Base-by-base conservation (phyloP, 2,329 filamentous ascomycete species). In the Aspergillus chevalieri region DNA sequence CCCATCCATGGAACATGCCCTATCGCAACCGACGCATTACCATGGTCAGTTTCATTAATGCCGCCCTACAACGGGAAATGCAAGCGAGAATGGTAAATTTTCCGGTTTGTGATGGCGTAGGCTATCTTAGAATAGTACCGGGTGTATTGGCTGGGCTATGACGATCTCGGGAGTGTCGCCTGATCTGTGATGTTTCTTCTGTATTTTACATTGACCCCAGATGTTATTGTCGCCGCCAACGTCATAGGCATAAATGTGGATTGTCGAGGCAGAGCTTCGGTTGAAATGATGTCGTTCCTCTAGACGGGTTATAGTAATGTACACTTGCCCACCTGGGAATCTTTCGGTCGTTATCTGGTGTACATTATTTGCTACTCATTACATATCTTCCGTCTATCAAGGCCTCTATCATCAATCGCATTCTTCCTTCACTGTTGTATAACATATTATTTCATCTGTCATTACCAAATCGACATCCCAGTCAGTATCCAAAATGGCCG, bases 401-500 rank as follows among this genome's bases (percentile, higher is more conserved):
- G 3, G 12, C 10, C 9, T 4, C 10, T 30, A 12, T 36, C 33
- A 6, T 6, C 14, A 6, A 36, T 10, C 12, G 14, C 33, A 36
- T 36, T 36, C 34, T 36, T 17, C 15, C 12, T 15, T 34, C 6
- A 14, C 21, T 24, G 6, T 43, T 24, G 6, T 9, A n/a, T 22
- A 22, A 22, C 39, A 21, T 6, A 15, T 3, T 21, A 8, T 19
- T 24, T 24, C 39, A 43, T n/a, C 39, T 4, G 4, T 5, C 6
- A 14, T 30, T 45, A 14, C 14, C 24, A 15, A 17, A 22, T 15
- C 7, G 14, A 28, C 7, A 30, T 33, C n/a, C 48, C 6, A 36
- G 19, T 42, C 10, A 19, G 14, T 17, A 19, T 17, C n/a, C 46
- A 61, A 7, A 41, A 64, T 64, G 58, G 65, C 63, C 14, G 61